These are phyloP conservation scores for Dothidotthia symphoricarpi DNA, from an alignment of 2,329 filamentous ascomycete species.

Conservation along the genomic window DNA sequence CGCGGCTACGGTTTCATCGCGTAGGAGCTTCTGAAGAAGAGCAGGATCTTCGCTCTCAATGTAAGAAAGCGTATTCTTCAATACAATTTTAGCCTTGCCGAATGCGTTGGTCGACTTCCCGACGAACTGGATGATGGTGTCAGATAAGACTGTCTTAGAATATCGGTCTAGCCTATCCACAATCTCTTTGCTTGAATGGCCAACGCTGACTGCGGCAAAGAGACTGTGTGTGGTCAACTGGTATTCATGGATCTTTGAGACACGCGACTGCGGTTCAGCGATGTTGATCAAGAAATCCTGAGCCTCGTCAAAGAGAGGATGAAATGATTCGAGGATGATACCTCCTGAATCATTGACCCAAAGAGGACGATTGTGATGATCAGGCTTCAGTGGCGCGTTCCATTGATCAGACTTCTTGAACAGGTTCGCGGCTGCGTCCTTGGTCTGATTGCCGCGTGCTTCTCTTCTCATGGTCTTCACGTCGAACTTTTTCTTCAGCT, in stretches of 20 bases:
- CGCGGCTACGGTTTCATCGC: conserved; percentile 77
- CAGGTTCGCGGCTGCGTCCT: conserved; percentile 56
- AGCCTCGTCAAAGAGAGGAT: conserved; percentile 77
- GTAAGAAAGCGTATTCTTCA: conserved; percentile 93
- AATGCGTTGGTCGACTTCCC: conserved; percentile 83
- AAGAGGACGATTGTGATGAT: conserved; percentile 84
- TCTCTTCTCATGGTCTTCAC: conserved; percentile 37
- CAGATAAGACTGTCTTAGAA: conserved; percentile 82
- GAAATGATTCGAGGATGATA: conserved; percentile 94
- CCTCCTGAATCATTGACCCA: conserved; percentile 89
- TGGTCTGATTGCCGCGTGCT: conserved; percentile 20
- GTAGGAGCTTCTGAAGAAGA: conserved; percentile 81
- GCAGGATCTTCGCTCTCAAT: conserved; percentile 87
- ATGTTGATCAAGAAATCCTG: conserved; percentile 96
- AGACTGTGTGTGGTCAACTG: conserved; percentile 86
- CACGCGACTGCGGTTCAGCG: conserved; percentile 86
- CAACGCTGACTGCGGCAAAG: conserved; percentile 92
- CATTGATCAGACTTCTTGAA: conserved; percentile 74
- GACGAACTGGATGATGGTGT: conserved; percentile 76
- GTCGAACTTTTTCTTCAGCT: conserved; percentile 42
- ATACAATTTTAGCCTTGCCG: conserved; percentile 90
- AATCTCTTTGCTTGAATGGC: conserved; percentile 85
- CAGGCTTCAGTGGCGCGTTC: conserved; percentile 76
- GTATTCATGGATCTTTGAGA: conserved; percentile 91
- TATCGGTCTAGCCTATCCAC: conserved; percentile 84